Base-by-base conservation (phyloP, 176 grass and related monocot species). In the Triticum aestivum region DNA sequence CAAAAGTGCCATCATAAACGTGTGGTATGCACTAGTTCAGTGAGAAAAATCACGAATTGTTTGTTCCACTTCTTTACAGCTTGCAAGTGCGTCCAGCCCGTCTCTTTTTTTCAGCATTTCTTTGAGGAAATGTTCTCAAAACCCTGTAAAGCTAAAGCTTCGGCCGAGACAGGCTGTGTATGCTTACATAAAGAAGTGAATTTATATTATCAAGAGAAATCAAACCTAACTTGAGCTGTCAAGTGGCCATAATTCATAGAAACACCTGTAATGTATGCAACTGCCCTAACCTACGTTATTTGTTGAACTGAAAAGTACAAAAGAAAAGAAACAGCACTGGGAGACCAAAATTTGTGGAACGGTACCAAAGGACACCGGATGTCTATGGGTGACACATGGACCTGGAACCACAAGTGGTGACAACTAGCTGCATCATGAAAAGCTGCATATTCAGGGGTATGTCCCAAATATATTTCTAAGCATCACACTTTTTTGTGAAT, bases 21-120 rank as follows among this genome's bases (percentile, higher is more conserved):
- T 61, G 65, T 70, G 42, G 47, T 86, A n/a, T 79, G 84, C 69
- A 79, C 76, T 45, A 71, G 12, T 61, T 69, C 65, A 45, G 69
- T 75, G 80, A 79, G 27, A 72, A 78, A 82, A 45, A 17, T 21
- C 6, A 8, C 4, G 30, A 91, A 33, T 63, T 70, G 64, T 82
- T 82, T 91, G 63, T 85, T 75, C 51, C 56, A 82, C 29, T 51
- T 12, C 23, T 56, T 56, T 59, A 59, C 18, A 59, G 7, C 17
- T 20, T 59, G 23, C 6, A 30, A 29, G 5, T 82, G 26, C 9
- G 47, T 61, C 47, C 17, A 75, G 56, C 47, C 21, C 17, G 20
- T 24, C 27, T 75, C 27, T 47, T 49, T 49, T 49, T 49, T 49
- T 64, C 13, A 34, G 11, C 52, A 76, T 84, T 75, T 34, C 12